phyloP scores from a whole-genome alignment of 768 basidiomycete genomes.

The Phaffia tasmanica region DNA sequence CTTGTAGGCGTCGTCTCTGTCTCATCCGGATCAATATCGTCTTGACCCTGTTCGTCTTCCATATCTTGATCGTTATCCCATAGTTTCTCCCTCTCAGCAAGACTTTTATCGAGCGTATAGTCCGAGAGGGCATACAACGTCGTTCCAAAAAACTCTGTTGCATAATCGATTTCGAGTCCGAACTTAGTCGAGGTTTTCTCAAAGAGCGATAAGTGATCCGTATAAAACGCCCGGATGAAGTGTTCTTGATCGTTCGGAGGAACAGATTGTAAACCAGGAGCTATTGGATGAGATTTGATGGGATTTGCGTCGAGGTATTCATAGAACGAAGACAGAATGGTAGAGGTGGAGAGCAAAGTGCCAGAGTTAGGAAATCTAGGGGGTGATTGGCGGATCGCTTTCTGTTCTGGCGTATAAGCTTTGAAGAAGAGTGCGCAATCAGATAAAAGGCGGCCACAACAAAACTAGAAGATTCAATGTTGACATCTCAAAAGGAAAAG shows the following conservation, averaged over 20 bases:
- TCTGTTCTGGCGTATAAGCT: too few species aligned
- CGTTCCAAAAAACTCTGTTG: too few species aligned
- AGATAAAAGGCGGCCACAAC: background rate
- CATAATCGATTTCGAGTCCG: background rate
- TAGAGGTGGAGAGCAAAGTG: background rate
- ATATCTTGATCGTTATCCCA: too few species aligned
- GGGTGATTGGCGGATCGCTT: too few species aligned
- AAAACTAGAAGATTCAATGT: background rate
- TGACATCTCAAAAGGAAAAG: constrained; percentile 3
- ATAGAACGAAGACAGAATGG: background rate
- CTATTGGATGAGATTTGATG: background rate
- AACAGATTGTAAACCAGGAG: background rate
- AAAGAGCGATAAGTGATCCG: background rate
- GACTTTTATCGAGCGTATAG: too few species aligned
- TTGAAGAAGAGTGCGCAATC: too few species aligned
- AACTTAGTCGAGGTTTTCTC: background rate
- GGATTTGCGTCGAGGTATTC: background rate
- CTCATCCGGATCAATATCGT: too few species aligned
- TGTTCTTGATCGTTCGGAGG: constrained; percentile 7
- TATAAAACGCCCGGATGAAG: constrained; percentile 4
- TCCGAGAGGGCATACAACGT: too few species aligned
- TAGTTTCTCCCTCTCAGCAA: too few species aligned
- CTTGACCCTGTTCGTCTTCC: too few species aligned
- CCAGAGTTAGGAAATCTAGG: background rate
- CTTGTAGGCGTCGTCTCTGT: too few species aligned